Evolutionary conservation across 179 eudicot genomes (phyloP), one percentile per base, ranked within the genome.

Genomic region (Beta lomatogona): DNA sequence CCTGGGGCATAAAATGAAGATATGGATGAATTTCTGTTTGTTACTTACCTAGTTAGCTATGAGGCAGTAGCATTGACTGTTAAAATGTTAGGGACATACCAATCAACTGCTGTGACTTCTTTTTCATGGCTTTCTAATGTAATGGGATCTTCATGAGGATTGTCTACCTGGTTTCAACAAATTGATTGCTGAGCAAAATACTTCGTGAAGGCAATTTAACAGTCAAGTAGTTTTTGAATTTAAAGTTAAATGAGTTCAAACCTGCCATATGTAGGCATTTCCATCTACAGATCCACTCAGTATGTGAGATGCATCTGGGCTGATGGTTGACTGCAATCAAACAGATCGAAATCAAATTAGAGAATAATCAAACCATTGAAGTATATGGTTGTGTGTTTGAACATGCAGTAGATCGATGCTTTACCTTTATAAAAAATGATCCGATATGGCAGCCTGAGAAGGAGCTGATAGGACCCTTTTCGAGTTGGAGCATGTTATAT

Each of bases 191-290:
- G 61, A 45, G 68, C 78, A 41, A 45, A 18, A 12, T 57, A 64
- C 59, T 71, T 16, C 4, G 10, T 15, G 15, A 57, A 36, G 1
- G 66, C 16, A 28, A 75, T 8, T 3, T 75, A 69, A 16, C 19
- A 41, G 22, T 59, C 66, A 22, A 53, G 46, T 54, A 68, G 12
- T 45, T 36, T 48, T 48, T 48, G 8, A n/a, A n/a, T n/a, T 6
- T 14, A 22, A 22, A 71, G 52, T 63, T 74, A 64, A 78, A 53
- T 36, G 71, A 83, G 19, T 44, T 58, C 73, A 79, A 36, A 95
- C 98, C 99, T 96, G 97, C 99, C 99, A 96, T 75, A 96, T 86
- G 87, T 96, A 94, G 71, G 96, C 97, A 87, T 91, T 89, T 86
- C 97, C 93, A 76, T 96, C 98, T 75, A 89, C 86, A 21, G 98